Conservation (phyloP, 2,329 filamentous ascomycete species). For the Sporothrix pseudoabietina region DNA sequence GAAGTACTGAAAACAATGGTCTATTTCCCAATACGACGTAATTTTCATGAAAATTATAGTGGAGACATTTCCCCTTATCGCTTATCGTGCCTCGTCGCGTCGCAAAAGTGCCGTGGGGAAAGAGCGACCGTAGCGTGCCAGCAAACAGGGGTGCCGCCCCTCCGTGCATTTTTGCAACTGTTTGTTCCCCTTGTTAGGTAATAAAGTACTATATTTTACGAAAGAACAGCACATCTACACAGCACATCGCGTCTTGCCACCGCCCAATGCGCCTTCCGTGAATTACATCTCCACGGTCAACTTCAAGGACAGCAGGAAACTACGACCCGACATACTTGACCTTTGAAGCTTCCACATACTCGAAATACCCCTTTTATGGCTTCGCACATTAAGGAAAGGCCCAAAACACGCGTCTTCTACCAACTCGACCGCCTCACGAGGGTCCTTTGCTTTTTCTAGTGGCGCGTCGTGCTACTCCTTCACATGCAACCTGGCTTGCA, state of each 20-base stretch:
- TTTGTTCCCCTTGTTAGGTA: background rate
- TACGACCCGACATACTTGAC: background rate
- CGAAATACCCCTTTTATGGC: background rate
- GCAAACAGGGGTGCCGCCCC: background rate
- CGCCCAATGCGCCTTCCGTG: background rate
- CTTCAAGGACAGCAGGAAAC: background rate
- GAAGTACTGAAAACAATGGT: background rate
- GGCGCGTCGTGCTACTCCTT: background rate
- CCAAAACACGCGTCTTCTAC: background rate
- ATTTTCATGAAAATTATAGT: conserved; percentile 26
- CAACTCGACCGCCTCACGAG: background rate
- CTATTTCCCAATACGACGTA: background rate
- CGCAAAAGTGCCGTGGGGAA: conserved; percentile 19
- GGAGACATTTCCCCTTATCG: conserved; percentile 22
- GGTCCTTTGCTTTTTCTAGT: background rate
- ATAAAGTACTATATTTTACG: conserved; percentile 1
- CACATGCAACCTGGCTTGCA: background rate
- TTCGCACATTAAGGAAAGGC: background rate
- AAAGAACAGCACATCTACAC: background rate
- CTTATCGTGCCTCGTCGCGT: conserved; percentile 25
- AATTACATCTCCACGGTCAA: background rate
- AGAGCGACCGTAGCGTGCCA: background rate
- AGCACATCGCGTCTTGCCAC: conserved; percentile 16
- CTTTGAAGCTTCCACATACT: background rate
- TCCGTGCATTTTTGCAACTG: background rate